Evolutionary conservation across 1,284 basidiomycete species (phyloP), one percentile per base, ranked within the genome.

Genomic region (Microstroma glucosiphilum): DNA sequence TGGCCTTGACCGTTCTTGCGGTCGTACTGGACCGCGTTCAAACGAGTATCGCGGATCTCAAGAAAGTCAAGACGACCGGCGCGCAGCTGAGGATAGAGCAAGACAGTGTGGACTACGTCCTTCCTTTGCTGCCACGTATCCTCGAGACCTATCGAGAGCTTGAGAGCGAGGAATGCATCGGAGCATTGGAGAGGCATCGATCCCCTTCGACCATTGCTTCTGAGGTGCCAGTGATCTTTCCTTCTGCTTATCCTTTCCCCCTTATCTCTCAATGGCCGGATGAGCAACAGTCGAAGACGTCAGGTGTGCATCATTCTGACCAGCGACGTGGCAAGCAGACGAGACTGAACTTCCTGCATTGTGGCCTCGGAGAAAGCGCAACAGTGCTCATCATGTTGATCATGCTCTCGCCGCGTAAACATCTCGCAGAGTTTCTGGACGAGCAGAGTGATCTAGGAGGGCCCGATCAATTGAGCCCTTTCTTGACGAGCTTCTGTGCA

Each of bases 11-110:
- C 1, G 74, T 80, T 43, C 49, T 80, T 30, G 93, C 92, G 2
- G 87, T 94, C 67, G 91, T 93, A 84, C 81, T 96, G 66, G 91
- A 96, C 80, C 90, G 89, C 77, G 82, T 97, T 13, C 91, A 94
- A 77, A 85, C 88, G 69, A 87, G 86, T 70, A 81, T 93, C 4
- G 56, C 54, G 9, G 37, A 55, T 40, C 25, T 37, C 2, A 43
- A 26, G 23, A 59, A 41, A 48, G 67, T 59, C 8, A 65, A 62
- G 41, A 48, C 63, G 7, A 42, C 30, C 23, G 43, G 56, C 9
- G 60, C 43, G 17, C 65, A 67, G 40, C 19, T 69, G 2, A 65
- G 69, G 21, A 87, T 90, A 72, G 94, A 97, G 76, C 89, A 94
- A 77, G 92, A 96, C 72, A 96, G 96, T 73, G 85, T 97, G 42